Evolutionary conservation across 129 eudicot species (phyloP), one percentile per base, ranked within the genome.

Genomic region (Tagetes patula): DNA sequence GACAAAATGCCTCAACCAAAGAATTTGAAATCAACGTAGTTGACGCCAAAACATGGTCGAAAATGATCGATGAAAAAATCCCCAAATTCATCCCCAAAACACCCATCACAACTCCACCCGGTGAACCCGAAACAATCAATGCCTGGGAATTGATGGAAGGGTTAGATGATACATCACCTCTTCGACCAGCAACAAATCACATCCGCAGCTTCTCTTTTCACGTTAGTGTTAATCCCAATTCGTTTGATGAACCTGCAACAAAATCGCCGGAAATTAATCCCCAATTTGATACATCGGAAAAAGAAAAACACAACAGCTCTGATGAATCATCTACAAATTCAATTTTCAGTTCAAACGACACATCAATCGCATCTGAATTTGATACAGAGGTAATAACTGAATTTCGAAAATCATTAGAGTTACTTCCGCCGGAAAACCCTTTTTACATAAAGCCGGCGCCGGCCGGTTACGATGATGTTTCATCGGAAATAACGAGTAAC

Each of bases 61-160:
- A 81, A 36, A 90, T 90, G 97, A 90, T 94, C 67, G 84, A 90
- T 2, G 85, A 83, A 45, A 94, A 88, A 73, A 88, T 94, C 73
- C 88, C 91, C 0, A 94, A 84, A 75, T 55, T 88, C 34, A 76
- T 56, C 41, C 93, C 97, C 8, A 90, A 43, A 71, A 94, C 99
- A 4, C 99, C 96, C 2, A 65, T 76, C 54, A 71, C 77, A 55
- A 94, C 98, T 10, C 96, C 97, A 1, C 97, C 99, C 0, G 99
- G 96, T 1, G 97, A 94, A 56, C 99, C 97, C 31, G 99, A 94
- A 74, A 83, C 80, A 27, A 94, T 94, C 79, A 81, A 94, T 74
- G 96, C 92, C 13, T 85, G 89, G 89, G 99, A 94, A 53, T 78
- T 94, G 64, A 94, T 94, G 99, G 96, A 88, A 62, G 99, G 99